Evolutionary conservation across 2,329 filamentous ascomycete species (phyloP).

Genomic region (Curvularia spicifera): DNA sequence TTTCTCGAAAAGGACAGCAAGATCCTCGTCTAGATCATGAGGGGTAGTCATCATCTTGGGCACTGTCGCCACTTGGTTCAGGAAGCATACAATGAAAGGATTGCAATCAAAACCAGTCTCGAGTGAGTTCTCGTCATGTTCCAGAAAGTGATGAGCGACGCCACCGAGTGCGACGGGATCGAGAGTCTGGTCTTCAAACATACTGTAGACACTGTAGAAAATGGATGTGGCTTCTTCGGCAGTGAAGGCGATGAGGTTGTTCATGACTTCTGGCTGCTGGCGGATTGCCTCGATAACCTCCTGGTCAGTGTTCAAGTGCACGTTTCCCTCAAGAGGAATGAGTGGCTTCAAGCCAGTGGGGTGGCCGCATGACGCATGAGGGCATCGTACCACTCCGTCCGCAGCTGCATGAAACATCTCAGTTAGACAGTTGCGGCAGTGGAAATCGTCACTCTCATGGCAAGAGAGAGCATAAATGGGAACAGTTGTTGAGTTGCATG

Average conservation of each 20-base stretch:
- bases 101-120: constrained; percentile 5
- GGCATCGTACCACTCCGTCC: too few species aligned
- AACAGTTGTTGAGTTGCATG: constrained; percentile 10
- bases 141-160: constrained; percentile 2
- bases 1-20: too few species aligned
- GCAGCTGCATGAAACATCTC: constrained; percentile 4
- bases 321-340: too few species aligned
- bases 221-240: too few species aligned
- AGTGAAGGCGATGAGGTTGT: too few species aligned
- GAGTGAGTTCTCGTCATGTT: background rate
- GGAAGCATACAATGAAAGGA: constrained; percentile 3
- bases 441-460: constrained; percentile 14
- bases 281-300: too few species aligned
- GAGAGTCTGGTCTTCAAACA: constrained; percentile 17
- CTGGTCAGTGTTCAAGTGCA: too few species aligned
- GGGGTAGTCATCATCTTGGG: constrained; percentile 14
- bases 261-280: too few species aligned
- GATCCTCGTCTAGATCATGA: background rate
- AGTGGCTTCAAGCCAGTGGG: too few species aligned
- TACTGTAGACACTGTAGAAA: constrained; percentile 2
- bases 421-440: constrained; percentile 21
- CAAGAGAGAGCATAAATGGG: constrained; percentile 13
- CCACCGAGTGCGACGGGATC: constrained; percentile 12
- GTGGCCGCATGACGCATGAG: too few species aligned
- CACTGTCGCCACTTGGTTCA: constrained; percentile 3